Evolutionary conservation across 2,329 filamentous ascomycete genomes (phyloP), one percentile per base, ranked within the genome.

Genomic region (Penicillium polonicum): DNA sequence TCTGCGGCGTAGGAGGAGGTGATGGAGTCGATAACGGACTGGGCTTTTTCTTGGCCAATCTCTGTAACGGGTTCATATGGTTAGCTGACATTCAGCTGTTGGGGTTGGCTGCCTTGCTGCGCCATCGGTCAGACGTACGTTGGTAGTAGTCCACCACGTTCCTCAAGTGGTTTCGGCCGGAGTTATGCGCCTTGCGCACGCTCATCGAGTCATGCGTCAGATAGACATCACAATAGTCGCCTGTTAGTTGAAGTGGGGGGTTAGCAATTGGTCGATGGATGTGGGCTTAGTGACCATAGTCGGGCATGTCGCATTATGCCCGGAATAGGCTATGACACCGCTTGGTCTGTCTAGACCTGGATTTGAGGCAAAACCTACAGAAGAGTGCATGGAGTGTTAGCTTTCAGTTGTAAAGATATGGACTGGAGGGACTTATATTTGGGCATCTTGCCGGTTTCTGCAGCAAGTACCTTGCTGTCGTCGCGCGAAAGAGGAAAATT

Each of bases 151-250:
- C 92, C 69, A 97, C 89, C 31, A 99, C 94, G 77, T 99, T 99
- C 72, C 94, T 90, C 62, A 99, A 80, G 74, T 99, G 94, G 80
- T 99, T 99, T 70, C 93, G 87, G 62, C 94, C 94, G 74, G 87
- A 89, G 82, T 99, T 99, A 79, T 99, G 94, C 49, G 94, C 94
- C 81, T 97, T 97, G 70, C 94, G 92, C 78, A 99, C 94, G 79
- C 92, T 96, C 93, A 97, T 97, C 45, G 92, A 96, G 83, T 99
- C 94, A 84, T 99, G 94, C 67, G 94, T 99, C 69, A 99, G 89
- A 84, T 99, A 99, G 77, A 99, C 94, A 89, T 99, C 94, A 85
- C 94, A 99, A 79, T 99, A 99, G 78, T 99, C 94, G 83, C 92
- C 78, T 83, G 39, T 48, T 15, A 1, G 43, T 46, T 38, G 52